A percentile compares a stretch with the other conserved stretches of the same genome.
These are phyloP conservation scores for Filosporella fistucella DNA, from an alignment of 495 filamentous ascomycete genomes.

Conservation along the genomic window DNA sequence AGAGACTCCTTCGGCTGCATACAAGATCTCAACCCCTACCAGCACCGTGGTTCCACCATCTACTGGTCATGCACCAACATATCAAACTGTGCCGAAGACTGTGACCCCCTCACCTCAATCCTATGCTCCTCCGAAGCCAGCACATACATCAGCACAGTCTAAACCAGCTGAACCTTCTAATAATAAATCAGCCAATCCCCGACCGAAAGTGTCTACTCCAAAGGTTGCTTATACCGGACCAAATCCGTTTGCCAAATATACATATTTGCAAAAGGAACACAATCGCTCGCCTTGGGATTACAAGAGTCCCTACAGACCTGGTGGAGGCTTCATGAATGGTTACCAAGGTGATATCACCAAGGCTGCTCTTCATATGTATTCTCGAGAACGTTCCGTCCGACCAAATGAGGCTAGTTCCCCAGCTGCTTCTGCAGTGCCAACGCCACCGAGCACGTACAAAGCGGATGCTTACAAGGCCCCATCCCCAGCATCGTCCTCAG, in stretches of 20 bases:
- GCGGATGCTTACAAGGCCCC: neutral
- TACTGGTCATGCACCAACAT: neutral
- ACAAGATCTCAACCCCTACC: neutral
- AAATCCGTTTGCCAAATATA: slow-evolving; percentile 33
- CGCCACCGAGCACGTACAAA: slow-evolving; percentile 10
- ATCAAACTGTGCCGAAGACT: neutral
- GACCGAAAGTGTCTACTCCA: too few relatives aligned
- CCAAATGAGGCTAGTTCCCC: neutral
- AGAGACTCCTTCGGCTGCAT: neutral
- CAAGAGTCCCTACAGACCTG: slow-evolving; percentile 47
- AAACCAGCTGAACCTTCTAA: neutral
- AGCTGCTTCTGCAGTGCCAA: neutral
- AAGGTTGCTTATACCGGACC: slow-evolving; percentile 7
- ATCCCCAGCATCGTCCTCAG: neutral
- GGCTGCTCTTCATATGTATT: too few relatives aligned
- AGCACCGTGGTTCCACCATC: neutral
- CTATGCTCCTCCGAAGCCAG: neutral
- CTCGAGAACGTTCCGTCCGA: too few relatives aligned
- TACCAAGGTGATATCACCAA: slow-evolving; percentile 48
- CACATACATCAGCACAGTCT: neutral
- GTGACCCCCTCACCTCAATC: neutral
- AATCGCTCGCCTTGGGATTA: slow-evolving; percentile 37
- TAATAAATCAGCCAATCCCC: neutral
- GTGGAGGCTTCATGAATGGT: slow-evolving; percentile 50
- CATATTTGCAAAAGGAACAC: slow-evolving; percentile 46